These are phyloP conservation scores for Xylaria cubensis DNA, from an alignment of 495 filamentous ascomycete species.

Conservation along the genomic window DNA sequence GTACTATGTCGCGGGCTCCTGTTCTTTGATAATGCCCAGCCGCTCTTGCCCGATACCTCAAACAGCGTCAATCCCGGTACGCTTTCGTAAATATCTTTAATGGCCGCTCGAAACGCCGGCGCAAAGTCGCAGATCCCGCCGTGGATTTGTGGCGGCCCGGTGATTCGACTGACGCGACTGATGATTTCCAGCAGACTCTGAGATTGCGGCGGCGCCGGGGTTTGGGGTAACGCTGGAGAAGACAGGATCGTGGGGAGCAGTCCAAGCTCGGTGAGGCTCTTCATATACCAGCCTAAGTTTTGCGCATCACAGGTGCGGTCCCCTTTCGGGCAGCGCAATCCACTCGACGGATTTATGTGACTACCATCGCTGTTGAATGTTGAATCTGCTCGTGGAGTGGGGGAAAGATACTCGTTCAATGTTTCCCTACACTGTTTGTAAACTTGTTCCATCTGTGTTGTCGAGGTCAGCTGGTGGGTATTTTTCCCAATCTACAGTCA, in stretches of 20 bases:
- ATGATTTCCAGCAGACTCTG: conserved; percentile 43
- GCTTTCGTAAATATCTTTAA: conserved; percentile 50
- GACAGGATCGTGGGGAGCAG: conserved; percentile 36
- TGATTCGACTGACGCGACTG: conserved; percentile 40
- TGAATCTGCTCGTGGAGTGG: neutral
- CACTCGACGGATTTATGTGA: conserved; percentile 12
- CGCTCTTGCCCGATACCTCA: conserved; percentile 39
- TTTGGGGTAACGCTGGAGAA: conserved; percentile 1
- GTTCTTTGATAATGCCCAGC: conserved; percentile 43
- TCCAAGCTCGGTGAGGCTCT: conserved; percentile 44
- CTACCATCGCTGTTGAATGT: neutral
- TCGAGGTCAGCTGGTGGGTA: conserved; percentile 30
- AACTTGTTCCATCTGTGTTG: conserved; percentile 22
- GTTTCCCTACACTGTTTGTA: conserved; percentile 14
- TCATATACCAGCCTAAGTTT: conserved; percentile 53
- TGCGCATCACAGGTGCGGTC: conserved; percentile 48
- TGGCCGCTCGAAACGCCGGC: conserved; percentile 45
- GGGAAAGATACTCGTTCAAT: conserved; percentile 20
- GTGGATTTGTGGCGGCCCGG: conserved; percentile 42
- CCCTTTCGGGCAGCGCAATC: conserved; percentile 45
- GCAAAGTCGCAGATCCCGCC: conserved; percentile 49
- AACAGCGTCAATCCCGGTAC: conserved; percentile 44
- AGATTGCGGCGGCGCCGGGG: neutral
- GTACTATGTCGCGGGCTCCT: conserved; percentile 22
- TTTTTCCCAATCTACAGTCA: neutral